Conservation (phyloP, 176 grass and related monocot species). For the Rhynchospora tenuis region DNA sequence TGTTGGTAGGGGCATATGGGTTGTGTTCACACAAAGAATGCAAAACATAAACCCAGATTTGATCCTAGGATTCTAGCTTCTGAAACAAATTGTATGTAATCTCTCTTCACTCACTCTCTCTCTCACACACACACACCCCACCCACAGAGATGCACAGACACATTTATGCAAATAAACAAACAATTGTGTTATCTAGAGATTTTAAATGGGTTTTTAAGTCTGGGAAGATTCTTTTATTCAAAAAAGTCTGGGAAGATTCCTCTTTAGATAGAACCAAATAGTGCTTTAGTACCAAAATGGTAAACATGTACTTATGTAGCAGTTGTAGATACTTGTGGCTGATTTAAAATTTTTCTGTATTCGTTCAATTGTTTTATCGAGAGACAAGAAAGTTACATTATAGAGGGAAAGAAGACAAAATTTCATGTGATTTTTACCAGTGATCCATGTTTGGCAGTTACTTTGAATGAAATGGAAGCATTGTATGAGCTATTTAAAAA, state of each 20-base stretch:
- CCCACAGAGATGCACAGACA: not conserved
- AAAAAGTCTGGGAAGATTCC: not conserved
- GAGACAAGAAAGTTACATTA: not conserved
- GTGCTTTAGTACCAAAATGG: not conserved
- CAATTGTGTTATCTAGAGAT: not conserved
- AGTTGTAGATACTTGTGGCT: not conserved
- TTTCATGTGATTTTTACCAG: not conserved
- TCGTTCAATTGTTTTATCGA: not conserved
- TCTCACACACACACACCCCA: not conserved
- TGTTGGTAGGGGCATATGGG: conserved; percentile 34
- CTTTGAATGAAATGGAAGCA: conserved; percentile 29
- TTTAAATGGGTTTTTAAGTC: not conserved
- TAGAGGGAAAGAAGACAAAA: not conserved
- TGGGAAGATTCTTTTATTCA: not conserved
- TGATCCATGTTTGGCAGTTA: conserved; percentile 15
- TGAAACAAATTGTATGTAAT: conserved; percentile 59
- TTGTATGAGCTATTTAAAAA: conserved; percentile 31
- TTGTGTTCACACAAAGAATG: conserved; percentile 36
- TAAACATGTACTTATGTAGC: not conserved
- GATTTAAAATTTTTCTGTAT: not conserved
- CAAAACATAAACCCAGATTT: conserved; percentile 21
- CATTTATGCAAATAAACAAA: no score
- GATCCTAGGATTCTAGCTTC: conserved; percentile 44
- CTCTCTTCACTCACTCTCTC: not conserved
- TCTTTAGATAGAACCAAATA: not conserved